Percentiles rank a stretch among this genome's conserved stretches.
Conservation (phyloP, 345 rosid species). For the Brassica napus region DNA sequence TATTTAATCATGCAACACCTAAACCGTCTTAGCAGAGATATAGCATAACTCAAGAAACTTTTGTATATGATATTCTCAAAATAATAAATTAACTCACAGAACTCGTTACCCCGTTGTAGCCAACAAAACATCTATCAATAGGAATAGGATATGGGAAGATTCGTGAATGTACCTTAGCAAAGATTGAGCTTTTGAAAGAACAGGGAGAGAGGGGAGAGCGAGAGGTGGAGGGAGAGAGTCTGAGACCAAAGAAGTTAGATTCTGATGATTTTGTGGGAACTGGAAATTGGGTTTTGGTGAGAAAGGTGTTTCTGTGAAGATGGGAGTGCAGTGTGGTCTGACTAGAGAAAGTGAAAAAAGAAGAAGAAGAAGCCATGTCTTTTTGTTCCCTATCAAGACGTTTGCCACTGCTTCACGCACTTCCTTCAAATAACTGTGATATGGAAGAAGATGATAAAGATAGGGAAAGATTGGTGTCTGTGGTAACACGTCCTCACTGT, state of each 20-base stretch:
- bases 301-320: slow-evolving; percentile 20
- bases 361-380: slow-evolving; percentile 34
- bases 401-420: not conserved
- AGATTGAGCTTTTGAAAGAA: slow-evolving; percentile 47
- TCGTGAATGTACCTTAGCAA: slow-evolving; percentile 76
- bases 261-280: slow-evolving; percentile 46
- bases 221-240: slow-evolving; percentile 49
- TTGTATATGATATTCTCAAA: not conserved
- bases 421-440: not conserved
- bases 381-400: not conserved
- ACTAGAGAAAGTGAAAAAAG: slow-evolving; percentile 23
- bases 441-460: slow-evolving; percentile 17
- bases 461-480: slow-evolving; percentile 31
- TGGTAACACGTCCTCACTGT: slow-evolving; percentile 20
- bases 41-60: not conserved
- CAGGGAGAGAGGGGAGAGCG: slow-evolving; percentile 41
- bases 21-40: not conserved
- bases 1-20: not conserved
- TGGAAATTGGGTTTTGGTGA: slow-evolving; percentile 18
- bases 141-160: not conserved
- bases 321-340: slow-evolving; percentile 29
- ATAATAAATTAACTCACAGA: not conserved
- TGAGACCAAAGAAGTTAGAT: slow-evolving; percentile 71
- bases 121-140: slow-evolving; percentile 4
- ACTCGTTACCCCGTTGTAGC: not conserved